Base-by-base conservation (phyloP, 179 eudicot genomes). In the Carnegiea gigantea region DNA sequence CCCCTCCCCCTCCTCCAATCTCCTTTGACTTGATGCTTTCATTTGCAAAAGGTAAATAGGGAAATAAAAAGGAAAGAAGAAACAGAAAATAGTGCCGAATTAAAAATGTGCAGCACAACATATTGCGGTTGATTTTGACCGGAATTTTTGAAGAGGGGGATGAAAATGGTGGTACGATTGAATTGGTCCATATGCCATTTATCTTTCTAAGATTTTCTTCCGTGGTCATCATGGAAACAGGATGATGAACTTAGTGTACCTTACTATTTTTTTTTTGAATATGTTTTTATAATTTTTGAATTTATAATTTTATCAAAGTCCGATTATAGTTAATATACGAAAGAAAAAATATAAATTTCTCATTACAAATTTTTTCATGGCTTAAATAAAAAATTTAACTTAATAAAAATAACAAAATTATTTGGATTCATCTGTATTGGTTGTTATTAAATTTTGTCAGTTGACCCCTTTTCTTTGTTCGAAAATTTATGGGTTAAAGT, bases 131-230 rank as follows among this genome's bases (percentile, higher is more conserved):
- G 26, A 70, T 71, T 36, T 70, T 14, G 51, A 38, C 82, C 54
- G 6, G 36, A 57, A 57, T 5, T 57, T 18, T 15, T 0, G n/a
- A 18, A 48, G 53, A 57, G 40, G 51, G 18, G 43, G 57, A 67
- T 54, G 44, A 33, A 75, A 81, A 21, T 11, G 43, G 17, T 46
- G 23, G 38, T 24, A 67, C 48, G 79, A 76, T 75, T 81, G 75
- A 67, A 51, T 79, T 76, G 75, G 68, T 65, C 79, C 67, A 46
- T 70, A 1, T 70, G 3, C 14, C 26, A 28, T 38, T 54, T 30
- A 6, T 76, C 24, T 65, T 65, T 65, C 13, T 1, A 51, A 43
- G 68, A 68, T 59, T 53, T 68, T 81, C 83, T 62, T 81, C 51
- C 23, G 60, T 8, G 62, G 62, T 24, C 38, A 75, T 43, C 43